phyloP scores from a whole-genome alignment of 2,329 filamentous ascomycete species.

The Blastomyces gilchristii region DNA sequence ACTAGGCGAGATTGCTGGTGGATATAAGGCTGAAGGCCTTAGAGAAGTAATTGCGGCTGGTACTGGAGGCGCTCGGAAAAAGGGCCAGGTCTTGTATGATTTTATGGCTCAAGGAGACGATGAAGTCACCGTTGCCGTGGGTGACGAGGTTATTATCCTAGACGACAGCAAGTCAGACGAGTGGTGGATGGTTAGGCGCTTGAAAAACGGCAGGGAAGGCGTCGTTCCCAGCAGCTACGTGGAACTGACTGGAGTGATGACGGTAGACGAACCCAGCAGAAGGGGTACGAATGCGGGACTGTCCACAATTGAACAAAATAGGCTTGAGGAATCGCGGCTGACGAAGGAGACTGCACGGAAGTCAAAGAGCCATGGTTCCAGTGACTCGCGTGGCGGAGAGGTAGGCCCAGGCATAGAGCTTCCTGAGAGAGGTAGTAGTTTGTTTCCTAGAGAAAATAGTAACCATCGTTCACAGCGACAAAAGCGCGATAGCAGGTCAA shows the following conservation, averaged over 20 bases:
- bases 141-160: slow-evolving; percentile 81
- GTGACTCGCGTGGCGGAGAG: slow-evolving; percentile 49
- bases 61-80: slow-evolving; percentile 61
- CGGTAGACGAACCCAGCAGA: slow-evolving; percentile 41
- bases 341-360: slow-evolving; percentile 65
- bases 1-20: slow-evolving; percentile 80
- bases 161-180: slow-evolving; percentile 91
- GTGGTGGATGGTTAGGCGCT: slow-evolving; percentile 90
- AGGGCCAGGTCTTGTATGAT: slow-evolving; percentile 80
- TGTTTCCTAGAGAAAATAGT: slow-evolving; percentile 56
- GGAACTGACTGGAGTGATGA: slow-evolving; percentile 64
- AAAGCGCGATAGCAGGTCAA: slow-evolving; percentile 60
- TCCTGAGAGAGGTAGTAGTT: slow-evolving; percentile 69
- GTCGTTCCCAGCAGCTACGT: slow-evolving; percentile 96
- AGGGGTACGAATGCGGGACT: slow-evolving; percentile 50
- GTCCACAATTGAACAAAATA: slow-evolving; percentile 66
- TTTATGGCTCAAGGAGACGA: slow-evolving; percentile 96
- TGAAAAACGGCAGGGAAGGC: slow-evolving; percentile 89
- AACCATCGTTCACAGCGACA: slow-evolving; percentile 62
- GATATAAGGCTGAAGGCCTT: slow-evolving; percentile 66
- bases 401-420: slow-evolving; percentile 69
- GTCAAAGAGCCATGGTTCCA: slow-evolving; percentile 45
- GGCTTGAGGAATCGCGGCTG: slow-evolving; percentile 70
- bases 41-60: slow-evolving; percentile 78
- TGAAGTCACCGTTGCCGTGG: slow-evolving; percentile 82